Evolutionary conservation across 352 stramenopile species (phyloP).

Genomic region (Globisporangium apiculatum): DNA sequence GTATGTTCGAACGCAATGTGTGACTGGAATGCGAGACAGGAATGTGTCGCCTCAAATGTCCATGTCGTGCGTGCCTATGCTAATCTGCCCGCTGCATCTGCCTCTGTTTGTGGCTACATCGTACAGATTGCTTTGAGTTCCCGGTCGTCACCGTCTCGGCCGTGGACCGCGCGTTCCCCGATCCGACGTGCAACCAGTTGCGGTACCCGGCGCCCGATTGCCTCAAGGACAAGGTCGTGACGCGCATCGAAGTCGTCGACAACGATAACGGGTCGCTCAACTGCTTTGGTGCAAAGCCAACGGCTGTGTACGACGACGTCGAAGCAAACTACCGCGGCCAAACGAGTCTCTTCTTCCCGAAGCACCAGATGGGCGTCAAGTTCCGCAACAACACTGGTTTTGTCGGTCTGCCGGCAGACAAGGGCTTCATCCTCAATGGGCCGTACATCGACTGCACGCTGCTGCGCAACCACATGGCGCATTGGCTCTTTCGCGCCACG

Average conservation of each 20-base stretch:
- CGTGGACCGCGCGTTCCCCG: conserved; percentile 45
- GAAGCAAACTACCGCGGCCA: conserved; percentile 69
- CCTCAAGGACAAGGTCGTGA: conserved; percentile 45
- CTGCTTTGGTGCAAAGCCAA: conserved; percentile 38
- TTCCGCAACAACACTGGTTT: conserved; percentile 35
- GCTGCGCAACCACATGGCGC: conserved; percentile 71
- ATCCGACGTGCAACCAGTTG: conserved; percentile 61
- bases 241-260: conserved; percentile 59
- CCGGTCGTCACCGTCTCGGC: conserved; percentile 61
- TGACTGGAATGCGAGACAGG: too few species aligned
- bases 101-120: too few species aligned
- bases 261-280: conserved; percentile 43
- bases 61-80: background rate
- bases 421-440: conserved; percentile 68
- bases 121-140: conserved; percentile 51
- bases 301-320: conserved; percentile 31
- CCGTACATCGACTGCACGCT: conserved; percentile 65
- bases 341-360: conserved; percentile 66
- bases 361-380: conserved; percentile 74
- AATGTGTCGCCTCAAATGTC: too few species aligned
- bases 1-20: too few species aligned
- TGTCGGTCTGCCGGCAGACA: conserved; percentile 55
- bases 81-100: too few species aligned
- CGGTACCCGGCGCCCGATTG: conserved; percentile 62
- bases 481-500: conserved; percentile 68